Evolutionary conservation across 345 rosid genomes (phyloP), one percentile per base, ranked within the genome.

Genomic region (Carallia pectinifolia): DNA sequence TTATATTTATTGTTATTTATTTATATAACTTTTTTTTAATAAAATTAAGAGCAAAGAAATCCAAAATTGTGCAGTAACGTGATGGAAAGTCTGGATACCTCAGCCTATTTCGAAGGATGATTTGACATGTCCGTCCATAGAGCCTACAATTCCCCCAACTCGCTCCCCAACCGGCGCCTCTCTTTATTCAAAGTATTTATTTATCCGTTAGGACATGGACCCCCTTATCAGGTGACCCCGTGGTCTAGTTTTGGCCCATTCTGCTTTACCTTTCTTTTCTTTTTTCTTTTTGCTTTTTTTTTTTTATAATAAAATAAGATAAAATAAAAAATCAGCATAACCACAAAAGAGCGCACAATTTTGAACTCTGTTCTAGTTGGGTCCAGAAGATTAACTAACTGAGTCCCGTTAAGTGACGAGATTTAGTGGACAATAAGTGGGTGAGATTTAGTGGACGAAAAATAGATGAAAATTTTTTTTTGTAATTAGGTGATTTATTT

Each of bases 111-210:
- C 75, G 59, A 71, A 71, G 64, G 64, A 58, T 56, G 69, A 64
- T 64, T 13, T n/a, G 64, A 72, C 65, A 65, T 65, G 65, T 72
- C 68, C 65, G 18, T 58, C 75, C 19, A n/a, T 36, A n/a, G 33
- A 44, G 50, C 50, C 50, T 13, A 3, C 3, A 44, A 16, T 44
- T 5, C 39, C 29, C 48, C 58, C 23, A 23, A 23, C 23, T 23
- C 23, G 23, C 23, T 23, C 23, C 23, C 23, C 23, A 23, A 23
- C 23, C 23, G 23, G 23, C 23, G 23, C 19, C 58, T n/a, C 5
- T 6, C 70, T 65, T 58, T 47, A 58, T 65, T 48, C 38, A 58
- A 65, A 58, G 60, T 31, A 65, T 58, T 58, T 58, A 72, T 72
- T 4, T 4, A 44, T 10, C 70, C 70, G 38, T 23, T 47, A 48